These are phyloP conservation scores for Eucalyptus albens DNA, from an alignment of 345 rosid genomes.

Conservation along the genomic window DNA sequence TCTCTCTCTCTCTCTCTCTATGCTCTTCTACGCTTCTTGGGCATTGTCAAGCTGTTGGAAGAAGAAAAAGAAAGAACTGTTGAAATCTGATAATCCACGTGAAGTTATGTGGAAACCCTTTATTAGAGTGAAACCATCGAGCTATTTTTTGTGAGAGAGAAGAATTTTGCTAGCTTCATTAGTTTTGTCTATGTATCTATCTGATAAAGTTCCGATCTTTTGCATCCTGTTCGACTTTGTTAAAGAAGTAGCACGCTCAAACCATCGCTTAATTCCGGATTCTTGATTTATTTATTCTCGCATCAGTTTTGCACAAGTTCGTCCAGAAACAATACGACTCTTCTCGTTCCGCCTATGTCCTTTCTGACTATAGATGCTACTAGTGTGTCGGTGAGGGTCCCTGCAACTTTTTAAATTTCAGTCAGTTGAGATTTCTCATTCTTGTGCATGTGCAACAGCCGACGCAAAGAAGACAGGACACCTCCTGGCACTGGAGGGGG, in stretches of 20 bases:
- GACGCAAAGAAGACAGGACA: slow-evolving; percentile 15
- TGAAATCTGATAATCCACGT: neutral
- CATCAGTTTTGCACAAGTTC: neutral
- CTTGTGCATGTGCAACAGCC: neutral
- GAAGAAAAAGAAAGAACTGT: neutral
- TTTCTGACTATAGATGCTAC: neutral
- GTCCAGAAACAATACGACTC: neutral
- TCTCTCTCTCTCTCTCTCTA: neutral
- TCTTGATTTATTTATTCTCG: neutral
- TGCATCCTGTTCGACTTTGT: neutral
- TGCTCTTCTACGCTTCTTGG: neutral
- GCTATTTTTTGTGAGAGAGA: neutral
- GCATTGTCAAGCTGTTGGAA: neutral
- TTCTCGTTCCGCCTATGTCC: neutral
- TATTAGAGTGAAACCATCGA: neutral
- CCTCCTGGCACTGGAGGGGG: slow-evolving; percentile 24
- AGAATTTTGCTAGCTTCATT: neutral
- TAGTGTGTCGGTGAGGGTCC: neutral
- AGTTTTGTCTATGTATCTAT: neutral
- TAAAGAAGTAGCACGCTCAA: neutral
- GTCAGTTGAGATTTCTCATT: neutral
- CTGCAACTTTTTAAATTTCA: neutral
- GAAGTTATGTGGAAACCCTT: neutral
- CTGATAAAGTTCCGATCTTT: neutral
- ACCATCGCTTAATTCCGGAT: neutral